phyloP scores from a whole-genome alignment of 2,329 filamentous ascomycete species.

The Penicillium psychrosexuale region DNA sequence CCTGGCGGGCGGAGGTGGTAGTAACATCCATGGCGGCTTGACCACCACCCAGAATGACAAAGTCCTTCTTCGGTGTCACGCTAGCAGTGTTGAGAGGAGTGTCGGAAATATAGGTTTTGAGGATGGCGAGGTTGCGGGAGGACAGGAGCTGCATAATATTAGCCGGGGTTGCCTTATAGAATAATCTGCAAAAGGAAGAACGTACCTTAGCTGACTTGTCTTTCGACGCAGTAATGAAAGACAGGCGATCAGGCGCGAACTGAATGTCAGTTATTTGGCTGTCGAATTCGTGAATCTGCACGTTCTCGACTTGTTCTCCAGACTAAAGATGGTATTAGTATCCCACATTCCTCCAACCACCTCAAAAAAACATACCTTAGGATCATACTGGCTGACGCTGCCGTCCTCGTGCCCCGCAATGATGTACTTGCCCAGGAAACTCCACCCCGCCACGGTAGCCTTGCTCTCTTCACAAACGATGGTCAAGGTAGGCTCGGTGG shows the following conservation, averaged over 20 bases:
- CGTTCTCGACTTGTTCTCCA: constrained; percentile 76
- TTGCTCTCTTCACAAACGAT: constrained; percentile 96
- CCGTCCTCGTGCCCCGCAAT: constrained; percentile 97
- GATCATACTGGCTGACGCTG: constrained; percentile 84
- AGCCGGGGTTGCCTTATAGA: constrained; percentile 11
- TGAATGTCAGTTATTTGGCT: constrained; percentile 86
- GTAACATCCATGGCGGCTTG: constrained; percentile 99
- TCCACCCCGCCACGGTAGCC: constrained; percentile 96
- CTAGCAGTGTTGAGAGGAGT: constrained; percentile 94
- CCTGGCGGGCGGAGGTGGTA: constrained; percentile 86
- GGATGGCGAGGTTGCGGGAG: constrained; percentile 77
- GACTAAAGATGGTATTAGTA: constrained; percentile 48
- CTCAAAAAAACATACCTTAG: constrained; percentile 59
- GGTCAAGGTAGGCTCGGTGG: constrained; percentile 73
- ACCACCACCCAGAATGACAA: constrained; percentile 94
- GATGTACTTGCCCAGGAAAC: constrained; percentile 91
- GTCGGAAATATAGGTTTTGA: constrained; percentile 90
- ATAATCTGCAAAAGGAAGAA: neutral
- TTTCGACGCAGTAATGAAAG: constrained; percentile 97
- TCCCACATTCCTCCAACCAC: neutral
- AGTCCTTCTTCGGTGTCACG: constrained; percentile 95
- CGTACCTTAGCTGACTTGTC: constrained; percentile 91
- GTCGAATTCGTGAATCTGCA: constrained; percentile 81
- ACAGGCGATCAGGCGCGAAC: constrained; percentile 89
- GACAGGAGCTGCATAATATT: constrained; percentile 64